Base-by-base conservation (phyloP, 495 filamentous ascomycete species). In the Penicillium cinerascens region DNA sequence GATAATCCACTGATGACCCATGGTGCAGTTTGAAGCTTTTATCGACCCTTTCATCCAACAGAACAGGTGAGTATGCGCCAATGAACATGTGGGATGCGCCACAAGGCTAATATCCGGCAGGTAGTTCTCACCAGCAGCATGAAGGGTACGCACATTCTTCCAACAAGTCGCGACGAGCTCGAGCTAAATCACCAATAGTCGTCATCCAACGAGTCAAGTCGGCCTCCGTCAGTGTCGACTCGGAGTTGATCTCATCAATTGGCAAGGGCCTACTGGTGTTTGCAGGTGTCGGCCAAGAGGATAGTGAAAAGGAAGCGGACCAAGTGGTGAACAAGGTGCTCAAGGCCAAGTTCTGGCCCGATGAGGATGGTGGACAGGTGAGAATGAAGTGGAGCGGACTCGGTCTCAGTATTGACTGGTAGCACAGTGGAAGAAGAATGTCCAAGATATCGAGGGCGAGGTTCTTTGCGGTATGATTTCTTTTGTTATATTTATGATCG, bases 151-250 rank as follows among this genome's bases (percentile, higher is more conserved):
- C 46, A 27, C 9, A 1, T 1, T 33, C 29, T 33, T 10, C 26
- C 1, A 42, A 33, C 2, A 18, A 26, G 41, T 17, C 17, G 17
- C 25, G 21, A 43, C 22, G 23, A 8, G 2, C 10, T 50, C 51
- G 48, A 57, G 22, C 33, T 40, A 45, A 27, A 17, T 21, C 42
- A 33, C 47, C 23, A 16, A 7, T 18, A 98, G 93, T 91, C 42
- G 90, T 99, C 52, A 79, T 99, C 25, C 95, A 99, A 71, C 80
- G 95, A 50, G 95, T 97, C 49, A 86, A 92, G 46, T 97, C 93
- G 17, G 95, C 95, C 48, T 96, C 95, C n/a, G 95, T 99, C 62
- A 95, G 89, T 9, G 91, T 99, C n/a, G 92, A 97, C 64, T 85
- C 87, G 51, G 77, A 95, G 61, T 68, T 96, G 27, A 82, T 99